Percentiles rank a stretch among this genome's conserved stretches.
Conservation (phyloP, 352 stramenopile species). For the Phytophthora megakarya region DNA sequence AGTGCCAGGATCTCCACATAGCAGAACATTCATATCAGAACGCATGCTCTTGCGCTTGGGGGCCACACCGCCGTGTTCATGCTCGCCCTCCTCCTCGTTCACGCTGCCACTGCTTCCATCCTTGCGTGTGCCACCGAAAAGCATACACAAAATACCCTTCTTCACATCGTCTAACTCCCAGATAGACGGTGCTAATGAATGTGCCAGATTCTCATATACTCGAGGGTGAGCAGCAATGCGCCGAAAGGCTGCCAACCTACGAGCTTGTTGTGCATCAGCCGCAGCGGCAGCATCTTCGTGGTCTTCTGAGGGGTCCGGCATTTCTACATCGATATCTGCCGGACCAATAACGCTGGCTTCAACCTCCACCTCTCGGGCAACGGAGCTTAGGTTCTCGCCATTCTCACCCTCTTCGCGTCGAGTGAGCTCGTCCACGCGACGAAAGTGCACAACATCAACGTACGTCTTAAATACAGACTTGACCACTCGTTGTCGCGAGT, state of each 20-base stretch:
- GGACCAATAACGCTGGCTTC: slow-evolving; percentile 33
- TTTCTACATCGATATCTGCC: slow-evolving; percentile 42
- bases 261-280: slow-evolving; percentile 54
- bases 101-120: slow-evolving; percentile 58
- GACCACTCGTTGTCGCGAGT: slow-evolving; percentile 94
- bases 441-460: slow-evolving; percentile 98
- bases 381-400: slow-evolving; percentile 20
- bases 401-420: slow-evolving; percentile 49
- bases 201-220: slow-evolving; percentile 82
- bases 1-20: slow-evolving; percentile 98
- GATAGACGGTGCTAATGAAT: slow-evolving; percentile 84
- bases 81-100: slow-evolving; percentile 44
- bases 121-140: slow-evolving; percentile 96
- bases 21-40: slow-evolving; percentile 98
- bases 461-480: slow-evolving; percentile 99
- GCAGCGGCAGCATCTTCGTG: slow-evolving; percentile 48
- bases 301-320: slow-evolving; percentile 39
- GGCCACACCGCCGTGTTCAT: slow-evolving; percentile 43
- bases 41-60: slow-evolving; percentile 76
- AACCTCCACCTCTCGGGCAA: slow-evolving; percentile 14
- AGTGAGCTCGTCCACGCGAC: slow-evolving; percentile 84
- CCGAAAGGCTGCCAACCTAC: slow-evolving; percentile 69
- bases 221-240: slow-evolving; percentile 80
- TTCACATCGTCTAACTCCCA: slow-evolving; percentile 99
- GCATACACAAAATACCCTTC: slow-evolving; percentile 98